Evolutionary conservation across 768 basidiomycete species (phyloP).

Genomic region (Psilocybe azurescens): DNA sequence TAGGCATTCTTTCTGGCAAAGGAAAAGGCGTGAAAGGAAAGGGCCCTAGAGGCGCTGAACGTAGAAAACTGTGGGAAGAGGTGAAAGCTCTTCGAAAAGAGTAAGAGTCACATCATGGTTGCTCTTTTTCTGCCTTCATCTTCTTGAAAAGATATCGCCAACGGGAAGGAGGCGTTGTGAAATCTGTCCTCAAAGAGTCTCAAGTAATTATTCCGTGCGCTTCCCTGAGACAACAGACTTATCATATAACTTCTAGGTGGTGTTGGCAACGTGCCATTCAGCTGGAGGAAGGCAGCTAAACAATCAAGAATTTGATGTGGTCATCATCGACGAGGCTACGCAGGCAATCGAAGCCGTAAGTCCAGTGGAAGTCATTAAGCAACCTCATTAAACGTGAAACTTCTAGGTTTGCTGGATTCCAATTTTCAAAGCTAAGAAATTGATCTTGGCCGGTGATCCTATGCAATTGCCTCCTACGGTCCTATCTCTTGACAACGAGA

Average conservation of each 20-base stretch:
- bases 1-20: conserved; percentile 71
- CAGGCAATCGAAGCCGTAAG: conserved; percentile 93
- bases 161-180: conserved; percentile 85
- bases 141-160: conserved; percentile 72
- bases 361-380: neutral
- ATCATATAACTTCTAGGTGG: conserved; percentile 55
- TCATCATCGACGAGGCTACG: conserved; percentile 97
- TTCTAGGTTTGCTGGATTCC: conserved; percentile 92
- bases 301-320: conserved; percentile 84
- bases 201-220: conserved; percentile 49
- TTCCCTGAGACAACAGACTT: neutral
- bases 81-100: conserved; percentile 90
- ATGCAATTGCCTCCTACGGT: conserved; percentile 96
- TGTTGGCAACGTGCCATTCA: conserved; percentile 94
- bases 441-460: conserved; percentile 93
- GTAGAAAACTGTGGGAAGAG: conserved; percentile 87
- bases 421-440: conserved; percentile 88
- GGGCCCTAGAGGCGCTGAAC: conserved; percentile 69
- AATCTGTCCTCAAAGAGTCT: conserved; percentile 78
- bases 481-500: conserved; percentile 61
- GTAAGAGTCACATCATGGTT: conserved; percentile 44
- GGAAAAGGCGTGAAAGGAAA: conserved; percentile 79
- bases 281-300: conserved; percentile 85
- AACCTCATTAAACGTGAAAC: conserved; percentile 8
- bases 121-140: neutral